These are phyloP conservation scores for Schrenkiella parvula DNA, from an alignment of 345 rosid genomes.

Conservation along the genomic window DNA sequence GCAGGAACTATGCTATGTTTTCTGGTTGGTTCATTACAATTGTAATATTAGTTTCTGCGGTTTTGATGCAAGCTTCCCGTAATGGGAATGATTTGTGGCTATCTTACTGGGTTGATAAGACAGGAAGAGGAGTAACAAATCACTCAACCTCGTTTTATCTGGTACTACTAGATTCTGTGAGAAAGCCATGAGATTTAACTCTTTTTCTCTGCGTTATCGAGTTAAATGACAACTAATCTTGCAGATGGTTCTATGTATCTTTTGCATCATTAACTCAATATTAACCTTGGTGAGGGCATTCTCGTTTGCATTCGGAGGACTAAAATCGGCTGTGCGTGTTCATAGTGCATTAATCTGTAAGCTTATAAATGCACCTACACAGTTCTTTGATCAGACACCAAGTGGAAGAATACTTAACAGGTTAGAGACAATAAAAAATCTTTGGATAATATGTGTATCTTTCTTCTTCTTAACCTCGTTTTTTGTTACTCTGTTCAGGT, in stretches of 20 bases:
- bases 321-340: constrained; percentile 71
- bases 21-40: constrained; percentile 69
- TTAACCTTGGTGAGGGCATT: constrained; percentile 85
- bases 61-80: constrained; percentile 92
- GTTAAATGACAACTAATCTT: constrained; percentile 2
- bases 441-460: background rate
- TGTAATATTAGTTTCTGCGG: constrained; percentile 63
- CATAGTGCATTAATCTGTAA: constrained; percentile 59
- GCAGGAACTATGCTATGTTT: constrained; percentile 77
- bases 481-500: constrained; percentile 40
- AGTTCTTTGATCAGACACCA: constrained; percentile 95
- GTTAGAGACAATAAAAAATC: constrained; percentile 36
- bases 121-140: constrained; percentile 43
- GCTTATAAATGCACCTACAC: constrained; percentile 74
- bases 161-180: constrained; percentile 44
- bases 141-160: constrained; percentile 73
- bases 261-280: constrained; percentile 67
- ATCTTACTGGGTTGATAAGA: constrained; percentile 83
- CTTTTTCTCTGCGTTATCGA: background rate
- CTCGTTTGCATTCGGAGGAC: constrained; percentile 92
- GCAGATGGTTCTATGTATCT: constrained; percentile 73
- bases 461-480: constrained; percentile 2
- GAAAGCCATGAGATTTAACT: background rate
- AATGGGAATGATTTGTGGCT: constrained; percentile 95
- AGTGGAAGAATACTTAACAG: constrained; percentile 92